Conservation (phyloP, 768 basidiomycete species). For the Cytidiella melzeri region DNA sequence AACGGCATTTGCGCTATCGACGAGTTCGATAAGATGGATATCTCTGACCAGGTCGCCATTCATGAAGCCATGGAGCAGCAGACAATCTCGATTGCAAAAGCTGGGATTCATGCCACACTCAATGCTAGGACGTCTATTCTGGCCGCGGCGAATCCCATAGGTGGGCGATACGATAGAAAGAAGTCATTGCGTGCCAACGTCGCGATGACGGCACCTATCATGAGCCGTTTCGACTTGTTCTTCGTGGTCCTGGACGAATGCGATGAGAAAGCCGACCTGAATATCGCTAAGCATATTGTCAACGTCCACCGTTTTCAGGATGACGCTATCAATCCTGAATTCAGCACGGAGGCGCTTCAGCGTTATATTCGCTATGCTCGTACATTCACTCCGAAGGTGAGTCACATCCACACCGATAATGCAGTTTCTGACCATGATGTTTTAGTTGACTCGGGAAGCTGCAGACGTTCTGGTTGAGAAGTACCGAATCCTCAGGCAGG, state of each 20-base stretch:
- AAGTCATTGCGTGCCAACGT: constrained; percentile 88
- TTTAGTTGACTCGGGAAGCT: constrained; percentile 85
- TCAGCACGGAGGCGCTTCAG: constrained; percentile 94
- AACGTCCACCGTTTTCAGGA: constrained; percentile 96
- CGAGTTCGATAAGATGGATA: constrained; percentile 99
- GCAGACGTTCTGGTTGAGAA: constrained; percentile 93
- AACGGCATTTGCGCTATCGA: constrained; percentile 99
- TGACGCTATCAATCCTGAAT: constrained; percentile 92
- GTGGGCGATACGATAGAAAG: constrained; percentile 94
- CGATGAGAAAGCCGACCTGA: constrained; percentile 85
- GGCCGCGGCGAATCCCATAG: constrained; percentile 96
- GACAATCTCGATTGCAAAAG: constrained; percentile 98
- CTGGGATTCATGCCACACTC: constrained; percentile 96
- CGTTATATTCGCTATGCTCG: constrained; percentile 95
- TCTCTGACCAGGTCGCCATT: constrained; percentile 96
- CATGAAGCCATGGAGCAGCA: constrained; percentile 99
- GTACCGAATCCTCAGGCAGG: constrained; percentile 86
- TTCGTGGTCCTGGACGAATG: constrained; percentile 98
- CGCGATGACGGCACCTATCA: constrained; percentile 97
- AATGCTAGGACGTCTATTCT: constrained; percentile 97
- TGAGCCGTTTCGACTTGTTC: constrained; percentile 98
- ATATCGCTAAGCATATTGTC: constrained; percentile 95
- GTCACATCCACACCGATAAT: constrained; percentile 13
- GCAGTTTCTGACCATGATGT: not conserved
- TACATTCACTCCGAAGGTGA: constrained; percentile 95